Base-by-base conservation (phyloP, 2,329 filamentous ascomycete species). In the Botrytis paeoniae region DNA sequence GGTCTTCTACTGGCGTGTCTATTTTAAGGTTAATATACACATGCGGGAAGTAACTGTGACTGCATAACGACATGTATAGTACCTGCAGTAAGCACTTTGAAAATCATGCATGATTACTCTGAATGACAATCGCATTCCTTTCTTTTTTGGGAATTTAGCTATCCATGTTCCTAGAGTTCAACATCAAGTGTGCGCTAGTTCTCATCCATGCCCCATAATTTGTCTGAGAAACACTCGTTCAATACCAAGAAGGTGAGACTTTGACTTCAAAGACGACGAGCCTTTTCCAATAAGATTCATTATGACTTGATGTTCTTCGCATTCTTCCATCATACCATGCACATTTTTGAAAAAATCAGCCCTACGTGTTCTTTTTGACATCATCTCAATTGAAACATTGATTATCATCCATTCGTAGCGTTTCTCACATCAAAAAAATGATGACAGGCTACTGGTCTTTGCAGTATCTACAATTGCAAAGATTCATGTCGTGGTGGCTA, bases 31-130 rank as follows among this genome's bases (percentile, higher is more conserved):
- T 45, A 12, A 35, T 48, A 48, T 48, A 54, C 25, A 54, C 35
- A 66, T n/a, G 20, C 43, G 32, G 43, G 41, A 37, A 39, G 32
- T 51, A 16, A 51, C 22, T 39, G 20, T 66, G 45, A n/a, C 39
- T 69, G 54, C 39, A 70, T 70, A 29, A 45, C 45, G 29, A 70
- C 54, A 32, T 62, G 29, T 62, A 18, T 29, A 69, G 20, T 61
- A 61, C 22, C n/a, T 69, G 68, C 39, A 70, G 29, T 70, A 35
- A 70, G 68, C 68, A 70, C 54, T 70, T 45, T 25, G 4, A 54
- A 63, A 25, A 18, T 37, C 4, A 37, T 37, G 22, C 43, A 37
- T 45, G 14, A 45, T 9, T 29, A 37, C 32, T n/a, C 25, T 39
- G 64, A 9, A 22, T 48, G 51, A 18, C 7, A 29, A 57, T 57